Base-by-base conservation (phyloP, 345 rosid species). In the Arabis alpina region DNA sequence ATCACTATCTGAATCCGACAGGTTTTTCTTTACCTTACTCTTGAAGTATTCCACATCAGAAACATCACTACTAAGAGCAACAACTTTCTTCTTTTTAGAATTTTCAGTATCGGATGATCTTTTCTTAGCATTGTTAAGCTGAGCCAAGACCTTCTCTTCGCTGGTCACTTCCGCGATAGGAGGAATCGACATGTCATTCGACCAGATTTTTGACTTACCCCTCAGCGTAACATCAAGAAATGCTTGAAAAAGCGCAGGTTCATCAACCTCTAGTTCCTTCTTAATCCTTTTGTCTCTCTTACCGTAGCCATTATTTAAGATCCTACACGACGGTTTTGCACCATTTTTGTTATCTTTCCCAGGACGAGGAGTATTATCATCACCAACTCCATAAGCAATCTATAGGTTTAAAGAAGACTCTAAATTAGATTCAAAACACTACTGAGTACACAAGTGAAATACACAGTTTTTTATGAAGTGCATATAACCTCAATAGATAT, bases 21-120 rank as follows among this genome's bases (percentile, higher is more conserved):
- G 81, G 36, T 82, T 82, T 79, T 83, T 85, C 82, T 85, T 87
- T 28, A 91, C 73, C 76, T 85, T 91, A 79, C 99, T 93, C 82
- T 86, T 91, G 70, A 93, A 87, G 64, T 93, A 93, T 58, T 93
- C 99, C 83, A 78, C 74, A 80, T 91, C 96, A 42, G 95, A 88
- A 68, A 85, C 71, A 12, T 76, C 83, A 72, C 81, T 87, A 68
- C 72, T 83, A 50, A 34, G 51, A 43, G 83, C 83, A 71, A 72
- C 45, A 60, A 64, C 68, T 10, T 71, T 66, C 4, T 60, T 54
- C 54, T 66, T 64, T 66, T 85, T 74, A 56, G 56, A 60, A 64
- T 70, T 79, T 74, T 54, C 59, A 61, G 39, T 40, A 55, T 80
- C 76, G 19, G 78, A 52, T 43, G 69, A 68, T 43, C 10, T 43